Percentiles rank a stretch among this genome's conserved stretches.
phyloP scores from a whole-genome alignment of 2,329 filamentous ascomycete genomes.

The Plenodomus tracheiphilus region DNA sequence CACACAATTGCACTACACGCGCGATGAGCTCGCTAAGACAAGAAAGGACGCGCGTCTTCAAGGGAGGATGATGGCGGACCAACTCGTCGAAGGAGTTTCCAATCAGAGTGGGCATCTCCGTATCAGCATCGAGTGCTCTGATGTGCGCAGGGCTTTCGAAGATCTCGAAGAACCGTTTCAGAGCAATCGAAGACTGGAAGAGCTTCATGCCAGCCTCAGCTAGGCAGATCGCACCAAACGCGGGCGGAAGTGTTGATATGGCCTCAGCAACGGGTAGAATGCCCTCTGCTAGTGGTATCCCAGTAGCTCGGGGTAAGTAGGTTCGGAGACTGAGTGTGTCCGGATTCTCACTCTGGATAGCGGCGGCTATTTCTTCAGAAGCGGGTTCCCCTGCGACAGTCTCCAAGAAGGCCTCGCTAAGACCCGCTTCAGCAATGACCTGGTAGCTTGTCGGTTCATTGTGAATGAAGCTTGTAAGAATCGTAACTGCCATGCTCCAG shows the following conservation, averaged over 20 bases:
- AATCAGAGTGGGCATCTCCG: constrained; percentile 71
- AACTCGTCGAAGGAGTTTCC: constrained; percentile 92
- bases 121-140: constrained; percentile 76
- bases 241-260: constrained; percentile 81
- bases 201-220: constrained; percentile 86
- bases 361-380: constrained; percentile 21
- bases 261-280: constrained; percentile 89
- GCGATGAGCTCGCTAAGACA: constrained; percentile 89
- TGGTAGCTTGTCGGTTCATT: constrained; percentile 98
- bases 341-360: constrained; percentile 16
- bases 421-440: constrained; percentile 89
- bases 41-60: constrained; percentile 79
- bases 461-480: constrained; percentile 95
- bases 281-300: constrained; percentile 60
- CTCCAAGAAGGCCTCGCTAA: constrained; percentile 84
- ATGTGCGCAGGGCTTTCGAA: constrained; percentile 92
- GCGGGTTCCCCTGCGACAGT: constrained; percentile 63
- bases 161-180: constrained; percentile 91
- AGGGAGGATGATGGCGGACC: constrained; percentile 83
- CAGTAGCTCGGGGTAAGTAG: constrained; percentile 28
- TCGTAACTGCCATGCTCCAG: constrained; percentile 92
- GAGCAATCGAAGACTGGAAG: constrained; percentile 78
- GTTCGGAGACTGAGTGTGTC: constrained; percentile 11
- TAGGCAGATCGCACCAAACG: constrained; percentile 90
- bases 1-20: constrained; percentile 74